Evolutionary conservation across 2,329 filamentous ascomycete species (phyloP), one percentile per base, ranked within the genome.

Genomic region (Cadophora sp.): DNA sequence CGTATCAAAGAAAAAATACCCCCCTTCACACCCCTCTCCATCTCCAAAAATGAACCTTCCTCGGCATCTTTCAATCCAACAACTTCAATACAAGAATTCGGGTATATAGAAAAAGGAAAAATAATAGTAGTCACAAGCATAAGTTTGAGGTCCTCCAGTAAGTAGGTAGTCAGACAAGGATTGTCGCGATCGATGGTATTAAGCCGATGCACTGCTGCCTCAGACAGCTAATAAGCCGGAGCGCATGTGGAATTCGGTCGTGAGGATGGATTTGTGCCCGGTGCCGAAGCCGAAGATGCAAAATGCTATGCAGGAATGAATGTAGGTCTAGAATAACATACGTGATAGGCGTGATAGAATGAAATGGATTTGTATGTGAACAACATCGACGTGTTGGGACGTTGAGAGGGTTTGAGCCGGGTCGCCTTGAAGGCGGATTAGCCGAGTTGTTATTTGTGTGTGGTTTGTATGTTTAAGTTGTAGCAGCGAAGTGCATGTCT

Each of bases 21-120:
- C 27, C 30, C n/a, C 55, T 55, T 50, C 61, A n/a, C 43, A 18
- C 45, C 18, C 45, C 30, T 61, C n/a, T 33, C 16, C 47, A 11
- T 41, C 30, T 61, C 59, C 48, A 56, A 30, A 22, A 65, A 63
- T 65, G 50, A 51, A n/a, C 5, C 43, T 5, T 30, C 68, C 59
- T 51, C 36, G 22, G 56, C 65, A 36, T 62, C 65, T 59, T 55
- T 59, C 64, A 69, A 67, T 43, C 24, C 67, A 68, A 67, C 50
- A 58, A 62, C 30, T 16, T 70, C 66, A 63, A 72, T 72, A 76
- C 70, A 74, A 72, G 71, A 75, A 75, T 69, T 66, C 71, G 74
- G 74, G 74, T 75, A 76, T 76, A 76, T 74, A 72, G 66, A 75
- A 74, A 67, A 64, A 60, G 64, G 69, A 69, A 70, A 70, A 62